phyloP scores from a whole-genome alignment of 2,329 filamentous ascomycete genomes.

The Fusarium humuli region DNA sequence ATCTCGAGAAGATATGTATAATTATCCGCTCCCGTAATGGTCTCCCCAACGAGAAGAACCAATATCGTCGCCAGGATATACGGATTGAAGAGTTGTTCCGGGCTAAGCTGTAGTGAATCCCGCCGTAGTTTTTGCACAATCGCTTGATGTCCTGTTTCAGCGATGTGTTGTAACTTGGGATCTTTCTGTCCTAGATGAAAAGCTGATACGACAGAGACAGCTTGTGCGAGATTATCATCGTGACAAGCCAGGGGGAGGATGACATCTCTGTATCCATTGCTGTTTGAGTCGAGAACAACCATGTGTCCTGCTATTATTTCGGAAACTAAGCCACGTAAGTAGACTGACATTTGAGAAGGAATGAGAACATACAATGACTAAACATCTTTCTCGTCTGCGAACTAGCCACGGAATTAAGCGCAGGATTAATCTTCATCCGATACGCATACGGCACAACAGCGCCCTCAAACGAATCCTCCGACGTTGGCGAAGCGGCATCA shows the following conservation, averaged over 20 bases:
- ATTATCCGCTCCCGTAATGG: constrained; percentile 55
- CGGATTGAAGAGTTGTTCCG: constrained; percentile 50
- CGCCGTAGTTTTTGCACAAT: constrained; percentile 52
- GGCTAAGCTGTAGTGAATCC: constrained; percentile 47
- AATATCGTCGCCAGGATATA: constrained; percentile 54
- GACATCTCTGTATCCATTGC: constrained; percentile 55
- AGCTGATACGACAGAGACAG: constrained; percentile 54
- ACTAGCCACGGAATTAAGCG: constrained; percentile 43
- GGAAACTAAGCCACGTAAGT: constrained; percentile 47
- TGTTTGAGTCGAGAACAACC: constrained; percentile 53
- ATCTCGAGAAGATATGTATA: constrained; percentile 53
- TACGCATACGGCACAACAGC: constrained; percentile 9
- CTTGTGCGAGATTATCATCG: constrained; percentile 50
- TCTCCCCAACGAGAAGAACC: constrained; percentile 55
- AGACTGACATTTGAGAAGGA: no score
- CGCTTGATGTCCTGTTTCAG: constrained; percentile 51
- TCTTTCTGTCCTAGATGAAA: constrained; percentile 52
- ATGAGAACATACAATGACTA: constrained; percentile 51
- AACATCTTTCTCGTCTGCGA: constrained; percentile 52
- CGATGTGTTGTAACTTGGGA: constrained; percentile 48
- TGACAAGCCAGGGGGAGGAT: constrained; percentile 55
- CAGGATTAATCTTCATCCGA: constrained; percentile 29
- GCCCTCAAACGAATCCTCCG: constrained; percentile 5
- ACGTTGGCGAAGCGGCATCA: constrained; percentile 15
- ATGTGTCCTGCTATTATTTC: constrained; percentile 53